phyloP scores from a whole-genome alignment of 2,329 filamentous ascomycete genomes.

The Fusarium drepaniforme region DNA sequence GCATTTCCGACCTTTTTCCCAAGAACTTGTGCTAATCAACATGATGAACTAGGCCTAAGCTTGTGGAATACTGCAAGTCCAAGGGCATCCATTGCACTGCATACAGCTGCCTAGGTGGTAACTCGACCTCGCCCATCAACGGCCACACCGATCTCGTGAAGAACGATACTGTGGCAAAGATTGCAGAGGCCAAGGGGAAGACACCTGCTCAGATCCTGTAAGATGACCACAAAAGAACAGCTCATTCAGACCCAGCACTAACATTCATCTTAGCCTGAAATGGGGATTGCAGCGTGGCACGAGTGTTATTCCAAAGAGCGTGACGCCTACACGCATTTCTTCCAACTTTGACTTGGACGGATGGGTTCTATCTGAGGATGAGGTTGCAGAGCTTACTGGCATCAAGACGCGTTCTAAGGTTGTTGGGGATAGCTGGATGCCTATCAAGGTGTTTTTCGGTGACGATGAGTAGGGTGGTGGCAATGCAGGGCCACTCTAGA shows the following conservation, averaged over 20 bases:
- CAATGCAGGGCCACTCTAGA: too few species aligned
- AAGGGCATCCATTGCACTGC: constrained; percentile 27
- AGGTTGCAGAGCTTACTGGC: constrained; percentile 3
- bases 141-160: constrained; percentile 13
- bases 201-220: constrained; percentile 17
- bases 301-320: constrained; percentile 21
- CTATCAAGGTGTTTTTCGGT: constrained; percentile 21
- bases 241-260: background rate
- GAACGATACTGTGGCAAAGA: background rate
- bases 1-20: background rate
- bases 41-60: constrained; percentile 5
- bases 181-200: constrained; percentile 15
- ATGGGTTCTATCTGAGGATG: constrained; percentile 13
- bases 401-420: constrained; percentile 15
- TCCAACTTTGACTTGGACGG: constrained; percentile 26
- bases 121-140: constrained; percentile 19
- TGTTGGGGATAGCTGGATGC: constrained; percentile 21
- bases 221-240: background rate
- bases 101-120: constrained; percentile 19
- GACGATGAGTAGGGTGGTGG: constrained; percentile 7
- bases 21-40: background rate
- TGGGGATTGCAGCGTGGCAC: constrained; percentile 22
- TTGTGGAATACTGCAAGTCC: constrained; percentile 20
- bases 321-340: constrained; percentile 9
- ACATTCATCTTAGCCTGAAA: constrained; percentile 9